Evolutionary conservation across 2,329 filamentous ascomycete genomes (phyloP).

Genomic region (Tothia fuscella): DNA sequence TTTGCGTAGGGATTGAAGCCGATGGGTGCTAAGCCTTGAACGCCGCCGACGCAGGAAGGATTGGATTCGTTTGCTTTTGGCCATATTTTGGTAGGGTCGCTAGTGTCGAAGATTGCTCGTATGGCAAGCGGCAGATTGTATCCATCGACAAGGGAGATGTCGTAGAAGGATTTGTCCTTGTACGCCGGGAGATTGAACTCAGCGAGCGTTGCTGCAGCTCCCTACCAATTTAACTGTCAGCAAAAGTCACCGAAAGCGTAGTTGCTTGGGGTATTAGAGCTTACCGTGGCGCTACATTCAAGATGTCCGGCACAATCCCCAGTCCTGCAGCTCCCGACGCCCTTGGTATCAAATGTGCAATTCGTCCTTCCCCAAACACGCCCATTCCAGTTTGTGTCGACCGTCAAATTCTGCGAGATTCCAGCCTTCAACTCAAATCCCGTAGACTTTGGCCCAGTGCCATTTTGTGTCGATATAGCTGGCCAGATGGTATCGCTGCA

Average conservation of each 20-base stretch:
- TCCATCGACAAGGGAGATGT: constrained; percentile 74
- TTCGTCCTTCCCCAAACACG: constrained; percentile 76
- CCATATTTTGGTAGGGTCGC: constrained; percentile 43
- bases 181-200: constrained; percentile 68
- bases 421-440: constrained; percentile 57
- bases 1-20: constrained; percentile 35
- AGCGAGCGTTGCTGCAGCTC: constrained; percentile 63
- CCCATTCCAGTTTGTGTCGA: constrained; percentile 66
- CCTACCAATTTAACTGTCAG: constrained; percentile 34
- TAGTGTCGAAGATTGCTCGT: constrained; percentile 33
- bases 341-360: constrained; percentile 61
- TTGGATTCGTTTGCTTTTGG: constrained; percentile 56
- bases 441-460: constrained; percentile 51
- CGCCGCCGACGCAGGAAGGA: constrained; percentile 61
- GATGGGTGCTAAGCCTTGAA: constrained; percentile 42
- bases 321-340: constrained; percentile 54
- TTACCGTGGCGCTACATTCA: constrained; percentile 38
- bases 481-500: constrained; percentile 66
- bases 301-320: constrained; percentile 65
- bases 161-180: constrained; percentile 62
- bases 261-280: not conserved
- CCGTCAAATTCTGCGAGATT: constrained; percentile 47
- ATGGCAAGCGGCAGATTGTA: constrained; percentile 67
- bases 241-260: not conserved
- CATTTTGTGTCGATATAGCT: constrained; percentile 60